Evolutionary conservation across 306 rosid species (phyloP).

Genomic region (Prosopis cineraria): DNA sequence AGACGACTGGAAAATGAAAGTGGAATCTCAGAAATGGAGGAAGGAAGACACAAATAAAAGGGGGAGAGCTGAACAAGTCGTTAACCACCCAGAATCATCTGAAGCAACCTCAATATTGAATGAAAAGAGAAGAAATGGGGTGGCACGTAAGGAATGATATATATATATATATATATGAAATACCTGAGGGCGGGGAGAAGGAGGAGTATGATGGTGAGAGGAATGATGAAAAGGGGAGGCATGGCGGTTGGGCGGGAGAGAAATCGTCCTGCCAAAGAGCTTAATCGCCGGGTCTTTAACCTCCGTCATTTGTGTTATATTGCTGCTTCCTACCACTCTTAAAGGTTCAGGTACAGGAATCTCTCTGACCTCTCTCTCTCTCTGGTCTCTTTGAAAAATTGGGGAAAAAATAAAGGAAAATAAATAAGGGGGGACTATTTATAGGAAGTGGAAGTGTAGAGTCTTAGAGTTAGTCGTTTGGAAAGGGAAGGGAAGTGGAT

Average conservation of each 20-base stretch:
- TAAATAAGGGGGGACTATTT: neutral
- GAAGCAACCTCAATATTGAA: neutral
- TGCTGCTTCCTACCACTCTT: slow-evolving; percentile 8
- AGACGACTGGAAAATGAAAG: slow-evolving; percentile 32
- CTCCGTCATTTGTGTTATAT: slow-evolving; percentile 57
- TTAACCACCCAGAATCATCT: neutral
- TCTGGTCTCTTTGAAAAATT: slow-evolving; percentile 7
- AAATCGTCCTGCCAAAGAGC: slow-evolving; percentile 83
- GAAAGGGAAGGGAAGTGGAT: no score
- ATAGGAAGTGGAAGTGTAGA: slow-evolving; percentile 1
- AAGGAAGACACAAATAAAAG: slow-evolving; percentile 16
- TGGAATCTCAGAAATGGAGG: slow-evolving; percentile 20
- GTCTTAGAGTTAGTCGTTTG: no score
- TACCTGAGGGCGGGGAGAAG: slow-evolving; percentile 50
- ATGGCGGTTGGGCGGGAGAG: slow-evolving; percentile 43
- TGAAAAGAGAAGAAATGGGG: slow-evolving; percentile 28
- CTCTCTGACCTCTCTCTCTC: slow-evolving; percentile 7
- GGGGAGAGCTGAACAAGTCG: neutral
- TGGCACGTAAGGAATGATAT: slow-evolving; percentile 30
- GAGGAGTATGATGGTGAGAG: slow-evolving; percentile 21
- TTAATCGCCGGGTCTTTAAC: slow-evolving; percentile 59
- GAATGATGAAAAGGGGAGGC: slow-evolving; percentile 9
- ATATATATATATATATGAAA: neutral
- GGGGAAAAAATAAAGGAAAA: neutral
- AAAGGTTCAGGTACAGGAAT: slow-evolving; percentile 10